phyloP scores from a whole-genome alignment of 2,329 filamentous ascomycete genomes.

The Diaporthe caulivora region DNA sequence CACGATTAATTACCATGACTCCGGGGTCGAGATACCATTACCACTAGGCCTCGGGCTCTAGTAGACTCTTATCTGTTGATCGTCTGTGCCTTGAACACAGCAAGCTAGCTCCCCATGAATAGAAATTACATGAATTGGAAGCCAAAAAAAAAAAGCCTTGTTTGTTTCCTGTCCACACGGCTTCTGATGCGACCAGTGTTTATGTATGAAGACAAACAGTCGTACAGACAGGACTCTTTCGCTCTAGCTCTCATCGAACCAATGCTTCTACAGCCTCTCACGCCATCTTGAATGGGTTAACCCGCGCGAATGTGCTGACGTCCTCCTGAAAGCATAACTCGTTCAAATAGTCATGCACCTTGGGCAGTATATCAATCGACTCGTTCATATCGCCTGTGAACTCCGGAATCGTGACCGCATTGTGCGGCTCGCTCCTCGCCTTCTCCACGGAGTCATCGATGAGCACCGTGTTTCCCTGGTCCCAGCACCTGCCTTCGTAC shows the following conservation, averaged over 20 bases:
- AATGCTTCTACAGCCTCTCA: conserved; percentile 33
- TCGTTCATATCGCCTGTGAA: conserved; percentile 67
- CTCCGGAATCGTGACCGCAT: conserved; percentile 84
- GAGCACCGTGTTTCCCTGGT: conserved; percentile 88
- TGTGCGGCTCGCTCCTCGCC: conserved; percentile 84
- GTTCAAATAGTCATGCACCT: conserved; percentile 74
- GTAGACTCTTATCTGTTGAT: conserved; percentile 33
- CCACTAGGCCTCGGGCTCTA: conserved; percentile 13
- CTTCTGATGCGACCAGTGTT: not conserved
- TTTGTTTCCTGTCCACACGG: not conserved
- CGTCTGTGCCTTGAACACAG: conserved; percentile 21
- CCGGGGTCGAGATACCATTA: conserved; percentile 35
- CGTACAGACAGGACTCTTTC: not conserved
- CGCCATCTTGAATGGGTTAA: conserved; percentile 60
- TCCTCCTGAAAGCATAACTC: conserved; percentile 65
- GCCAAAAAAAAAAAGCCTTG: not conserved
- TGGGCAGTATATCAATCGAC: conserved; percentile 60
- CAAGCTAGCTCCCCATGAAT: conserved; percentile 31
- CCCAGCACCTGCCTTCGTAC: conserved; percentile 66
- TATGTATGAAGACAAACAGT: not conserved
- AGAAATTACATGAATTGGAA: conserved; percentile 35
- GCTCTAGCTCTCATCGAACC: not conserved
- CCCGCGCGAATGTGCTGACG: conserved; percentile 72
- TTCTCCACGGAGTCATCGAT: conserved; percentile 90
- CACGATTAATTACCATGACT: conserved; percentile 37